Evolutionary conservation across 306 rosid species (phyloP).

Genomic region (Hylodesmum podocarpum): DNA sequence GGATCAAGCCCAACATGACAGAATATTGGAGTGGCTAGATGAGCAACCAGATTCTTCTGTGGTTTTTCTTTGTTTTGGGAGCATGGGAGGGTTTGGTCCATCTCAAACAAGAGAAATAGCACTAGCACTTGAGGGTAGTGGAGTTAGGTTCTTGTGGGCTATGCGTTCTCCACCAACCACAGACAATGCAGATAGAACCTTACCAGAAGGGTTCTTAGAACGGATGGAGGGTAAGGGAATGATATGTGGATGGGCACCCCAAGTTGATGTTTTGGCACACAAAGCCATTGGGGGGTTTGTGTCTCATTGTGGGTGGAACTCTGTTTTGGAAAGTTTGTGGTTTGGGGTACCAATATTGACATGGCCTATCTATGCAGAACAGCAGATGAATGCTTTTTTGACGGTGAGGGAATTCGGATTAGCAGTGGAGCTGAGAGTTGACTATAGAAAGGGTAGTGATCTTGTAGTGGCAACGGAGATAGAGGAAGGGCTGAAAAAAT

Average conservation of each 20-base stretch:
- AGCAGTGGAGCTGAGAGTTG: constrained; percentile 47
- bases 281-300: constrained; percentile 53
- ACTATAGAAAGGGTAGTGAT: constrained; percentile 40
- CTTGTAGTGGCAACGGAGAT: constrained; percentile 57
- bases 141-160: constrained; percentile 61
- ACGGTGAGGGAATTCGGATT: constrained; percentile 47
- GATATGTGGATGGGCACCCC: constrained; percentile 70
- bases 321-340: constrained; percentile 68
- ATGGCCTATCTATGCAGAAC: constrained; percentile 76
- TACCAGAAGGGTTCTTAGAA: constrained; percentile 60
- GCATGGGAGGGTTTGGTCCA: constrained; percentile 51
- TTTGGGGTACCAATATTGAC: constrained; percentile 63
- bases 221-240: constrained; percentile 55
- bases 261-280: constrained; percentile 56
- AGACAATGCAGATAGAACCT: constrained; percentile 14
- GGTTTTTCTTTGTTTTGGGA: constrained; percentile 67
- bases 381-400: constrained; percentile 57
- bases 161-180: constrained; percentile 33
- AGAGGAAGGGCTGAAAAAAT: constrained; percentile 37
- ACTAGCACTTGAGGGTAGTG: constrained; percentile 42
- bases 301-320: constrained; percentile 78
- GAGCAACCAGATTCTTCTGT: constrained; percentile 50
- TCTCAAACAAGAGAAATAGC: constrained; percentile 63
- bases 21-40: constrained; percentile 59
- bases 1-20: constrained; percentile 43